Evolutionary conservation across 345 rosid species (phyloP).

Genomic region (Melastoma malabathricum): DNA sequence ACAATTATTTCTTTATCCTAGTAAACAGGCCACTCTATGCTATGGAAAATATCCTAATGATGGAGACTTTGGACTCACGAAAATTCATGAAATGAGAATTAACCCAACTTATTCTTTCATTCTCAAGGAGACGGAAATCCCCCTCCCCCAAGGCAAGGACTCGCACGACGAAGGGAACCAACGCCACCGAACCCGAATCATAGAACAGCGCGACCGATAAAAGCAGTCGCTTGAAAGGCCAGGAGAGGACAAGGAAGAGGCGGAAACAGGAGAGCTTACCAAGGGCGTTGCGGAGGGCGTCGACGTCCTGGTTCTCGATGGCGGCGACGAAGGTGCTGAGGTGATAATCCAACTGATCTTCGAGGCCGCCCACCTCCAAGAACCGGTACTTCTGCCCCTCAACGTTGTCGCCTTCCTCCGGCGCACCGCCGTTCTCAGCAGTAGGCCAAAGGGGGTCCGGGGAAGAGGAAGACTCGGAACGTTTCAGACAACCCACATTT

Average conservation of each 20-base stretch:
- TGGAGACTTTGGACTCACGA: too few species aligned
- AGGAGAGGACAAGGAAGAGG: neutral
- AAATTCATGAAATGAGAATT: too few species aligned
- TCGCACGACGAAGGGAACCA: neutral
- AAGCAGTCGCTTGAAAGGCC: neutral
- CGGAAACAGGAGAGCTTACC: too few species aligned
- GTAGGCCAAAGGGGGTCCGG: too few species aligned
- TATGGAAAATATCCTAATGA: too few species aligned
- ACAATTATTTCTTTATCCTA: too few species aligned
- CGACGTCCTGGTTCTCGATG: slow-evolving; percentile 46
- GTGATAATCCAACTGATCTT: slow-evolving; percentile 32
- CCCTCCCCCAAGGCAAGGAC: too few species aligned
- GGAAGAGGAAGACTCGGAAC: too few species aligned
- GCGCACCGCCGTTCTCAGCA: slow-evolving; percentile 55
- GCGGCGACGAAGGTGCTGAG: slow-evolving; percentile 65
- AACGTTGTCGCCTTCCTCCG: slow-evolving; percentile 47
- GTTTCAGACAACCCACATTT: too few species aligned
- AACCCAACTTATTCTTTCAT: too few species aligned
- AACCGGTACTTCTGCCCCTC: slow-evolving; percentile 46
- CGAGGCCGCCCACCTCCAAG: slow-evolving; percentile 41
- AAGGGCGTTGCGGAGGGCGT: slow-evolving; percentile 58
- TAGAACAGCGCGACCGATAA: neutral
- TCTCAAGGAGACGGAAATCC: too few species aligned
- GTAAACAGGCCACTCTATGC: too few species aligned
- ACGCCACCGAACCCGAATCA: neutral